These are phyloP conservation scores for Suillus fuscotomentosus DNA, from an alignment of 768 basidiomycete genomes.

Conservation along the genomic window DNA sequence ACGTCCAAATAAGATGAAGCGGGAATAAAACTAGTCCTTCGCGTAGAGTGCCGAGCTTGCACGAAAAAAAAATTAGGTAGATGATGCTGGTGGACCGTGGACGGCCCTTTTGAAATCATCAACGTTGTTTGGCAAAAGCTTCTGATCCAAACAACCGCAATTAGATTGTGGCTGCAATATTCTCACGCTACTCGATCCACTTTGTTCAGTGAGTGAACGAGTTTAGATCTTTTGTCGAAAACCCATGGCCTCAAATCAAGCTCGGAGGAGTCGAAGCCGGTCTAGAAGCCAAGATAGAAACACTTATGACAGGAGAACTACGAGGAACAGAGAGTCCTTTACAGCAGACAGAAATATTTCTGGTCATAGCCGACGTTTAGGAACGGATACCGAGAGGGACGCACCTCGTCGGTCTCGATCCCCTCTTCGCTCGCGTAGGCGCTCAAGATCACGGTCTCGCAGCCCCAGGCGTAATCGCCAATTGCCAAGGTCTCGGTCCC, in stretches of 20 bases:
- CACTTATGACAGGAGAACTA: not conserved
- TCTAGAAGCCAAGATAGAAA: slow-evolving; percentile 17
- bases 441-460: slow-evolving; percentile 4
- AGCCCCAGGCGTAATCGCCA: slow-evolving; percentile 2
- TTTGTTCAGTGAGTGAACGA: not conserved
- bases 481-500: slow-evolving; percentile 7
- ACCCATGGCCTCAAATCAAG: slow-evolving; percentile 21
- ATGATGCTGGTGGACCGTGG: not conserved
- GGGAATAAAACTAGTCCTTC: not conserved
- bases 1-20: not conserved
- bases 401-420: slow-evolving; percentile 7
- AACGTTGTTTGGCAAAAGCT: slow-evolving; percentile 26
- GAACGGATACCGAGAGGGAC: not conserved
- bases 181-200: not conserved
- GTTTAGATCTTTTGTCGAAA: not conserved
- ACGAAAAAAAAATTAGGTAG: not conserved
- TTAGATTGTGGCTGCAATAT: not conserved
- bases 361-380: not conserved
- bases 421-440: slow-evolving; percentile 3
- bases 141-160: slow-evolving; percentile 27
- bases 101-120: not conserved
- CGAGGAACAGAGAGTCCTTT: not conserved
- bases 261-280: slow-evolving; percentile 19
- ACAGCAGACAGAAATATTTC: not conserved
- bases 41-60: not conserved